phyloP scores from a whole-genome alignment of 2,329 filamentous ascomycete species.

The Ceratocystis alfenasii region DNA sequence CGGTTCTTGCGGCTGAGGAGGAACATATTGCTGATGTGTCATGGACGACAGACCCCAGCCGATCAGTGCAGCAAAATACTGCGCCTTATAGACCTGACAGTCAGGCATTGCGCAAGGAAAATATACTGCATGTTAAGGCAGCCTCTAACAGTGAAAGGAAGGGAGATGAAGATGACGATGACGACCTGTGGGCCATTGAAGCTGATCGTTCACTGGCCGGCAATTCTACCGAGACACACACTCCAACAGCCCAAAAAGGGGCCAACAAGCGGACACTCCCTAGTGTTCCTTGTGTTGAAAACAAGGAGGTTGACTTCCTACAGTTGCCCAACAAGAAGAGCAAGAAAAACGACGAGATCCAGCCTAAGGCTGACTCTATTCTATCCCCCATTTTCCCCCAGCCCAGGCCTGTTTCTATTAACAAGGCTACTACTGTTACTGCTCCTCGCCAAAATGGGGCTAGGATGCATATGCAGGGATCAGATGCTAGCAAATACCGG shows the following conservation, averaged over 20 bases:
- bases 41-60: slow-evolving; percentile 21
- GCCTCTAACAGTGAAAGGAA: slow-evolving; percentile 16
- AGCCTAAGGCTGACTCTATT: not conserved
- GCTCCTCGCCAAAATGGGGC: slow-evolving; percentile 12
- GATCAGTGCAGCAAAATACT: slow-evolving; percentile 12
- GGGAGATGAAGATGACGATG: slow-evolving; percentile 30
- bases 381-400: not conserved
- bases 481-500: slow-evolving; percentile 13
- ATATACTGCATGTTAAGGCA: not conserved
- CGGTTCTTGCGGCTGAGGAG: slow-evolving; percentile 19
- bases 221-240: slow-evolving; percentile 20
- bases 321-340: slow-evolving; percentile 27
- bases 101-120: slow-evolving; percentile 10
- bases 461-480: slow-evolving; percentile 14
- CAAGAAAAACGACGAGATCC: not conserved
- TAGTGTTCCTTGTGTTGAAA: not conserved
- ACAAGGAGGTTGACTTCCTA: slow-evolving; percentile 2
- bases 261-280: slow-evolving; percentile 19
- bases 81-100: not conserved
- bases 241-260: slow-evolving; percentile 24
- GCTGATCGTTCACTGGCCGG: slow-evolving; percentile 38
- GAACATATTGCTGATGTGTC: slow-evolving; percentile 21
- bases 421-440: not conserved
- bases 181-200: slow-evolving; percentile 47
- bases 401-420: not conserved